Conservation (phyloP, 2,329 filamentous ascomycete species). For the Ophiostoma perfectum region DNA sequence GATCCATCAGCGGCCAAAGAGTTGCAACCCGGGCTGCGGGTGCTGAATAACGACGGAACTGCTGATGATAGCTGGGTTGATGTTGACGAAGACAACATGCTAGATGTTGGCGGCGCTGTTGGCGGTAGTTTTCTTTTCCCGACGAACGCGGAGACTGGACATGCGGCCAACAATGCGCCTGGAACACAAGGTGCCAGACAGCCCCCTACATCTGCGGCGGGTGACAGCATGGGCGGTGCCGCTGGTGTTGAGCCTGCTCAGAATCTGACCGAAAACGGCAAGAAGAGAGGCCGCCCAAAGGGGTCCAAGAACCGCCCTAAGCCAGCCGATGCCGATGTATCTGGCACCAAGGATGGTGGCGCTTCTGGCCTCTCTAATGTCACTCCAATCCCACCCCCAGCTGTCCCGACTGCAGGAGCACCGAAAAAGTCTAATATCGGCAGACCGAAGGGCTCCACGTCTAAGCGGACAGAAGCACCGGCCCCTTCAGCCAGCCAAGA, state of each 20-base stretch:
- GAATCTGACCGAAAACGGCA: slow-evolving; percentile 27
- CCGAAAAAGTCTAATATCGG: slow-evolving; percentile 31
- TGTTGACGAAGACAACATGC: slow-evolving; percentile 38
- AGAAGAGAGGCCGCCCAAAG: slow-evolving; percentile 46
- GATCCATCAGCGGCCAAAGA: slow-evolving; percentile 15
- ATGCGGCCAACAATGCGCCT: neutral
- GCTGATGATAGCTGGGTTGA: slow-evolving; percentile 44
- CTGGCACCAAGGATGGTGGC: neutral
- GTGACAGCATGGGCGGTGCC: neutral
- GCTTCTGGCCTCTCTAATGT: slow-evolving; percentile 17
- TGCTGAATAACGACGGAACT: slow-evolving; percentile 16
- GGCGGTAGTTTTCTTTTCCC: slow-evolving; percentile 22
- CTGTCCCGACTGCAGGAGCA: slow-evolving; percentile 24
- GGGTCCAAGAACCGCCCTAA: slow-evolving; percentile 49
- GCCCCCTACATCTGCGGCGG: neutral
- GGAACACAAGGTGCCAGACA: neutral
- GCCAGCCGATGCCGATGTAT: slow-evolving; percentile 18
- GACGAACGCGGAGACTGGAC: slow-evolving; percentile 1
- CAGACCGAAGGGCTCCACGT: slow-evolving; percentile 38
- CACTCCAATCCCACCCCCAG: slow-evolving; percentile 27
- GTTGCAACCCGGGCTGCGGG: neutral
- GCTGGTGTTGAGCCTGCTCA: neutral
- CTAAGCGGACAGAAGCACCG: slow-evolving; percentile 28
- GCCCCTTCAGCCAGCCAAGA: neutral
- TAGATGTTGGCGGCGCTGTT: slow-evolving; percentile 29